Evolutionary conservation across 2,329 filamentous ascomycete species (phyloP).

Genomic region (Penicillium sp.): DNA sequence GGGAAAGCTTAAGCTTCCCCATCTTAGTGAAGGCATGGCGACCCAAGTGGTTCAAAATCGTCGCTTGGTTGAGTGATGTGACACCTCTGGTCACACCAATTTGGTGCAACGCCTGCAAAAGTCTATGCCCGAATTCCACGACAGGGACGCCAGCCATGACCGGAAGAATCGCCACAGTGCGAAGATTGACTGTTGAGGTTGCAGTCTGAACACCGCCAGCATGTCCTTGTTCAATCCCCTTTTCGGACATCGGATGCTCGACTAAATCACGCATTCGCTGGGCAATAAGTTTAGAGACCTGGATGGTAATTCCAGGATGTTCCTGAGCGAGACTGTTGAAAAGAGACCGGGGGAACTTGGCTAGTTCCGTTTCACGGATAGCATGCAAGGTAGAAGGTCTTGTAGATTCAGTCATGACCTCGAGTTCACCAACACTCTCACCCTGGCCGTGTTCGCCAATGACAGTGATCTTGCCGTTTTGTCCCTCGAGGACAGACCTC

Average conservation of each 20-base stretch:
- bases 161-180: constrained; percentile 88
- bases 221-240: constrained; percentile 61
- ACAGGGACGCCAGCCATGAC: constrained; percentile 90
- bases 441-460: constrained; percentile 93
- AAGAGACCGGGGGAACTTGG: constrained; percentile 90
- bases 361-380: constrained; percentile 92
- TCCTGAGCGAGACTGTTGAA: constrained; percentile 98
- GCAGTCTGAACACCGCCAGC: constrained; percentile 52
- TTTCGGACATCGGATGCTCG: constrained; percentile 71
- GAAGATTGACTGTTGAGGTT: constrained; percentile 84
- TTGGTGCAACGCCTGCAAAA: constrained; percentile 84
- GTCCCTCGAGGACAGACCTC: constrained; percentile 76
- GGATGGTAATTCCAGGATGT: constrained; percentile 96
- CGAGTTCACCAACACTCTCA: constrained; percentile 94
- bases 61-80: constrained; percentile 86
- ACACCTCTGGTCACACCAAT: constrained; percentile 87
- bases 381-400: constrained; percentile 91
- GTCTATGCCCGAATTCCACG: constrained; percentile 84
- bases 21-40: constrained; percentile 96
- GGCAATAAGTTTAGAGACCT: constrained; percentile 97
- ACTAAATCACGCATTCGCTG: constrained; percentile 87
- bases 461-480: constrained; percentile 78
- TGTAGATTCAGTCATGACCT: constrained; percentile 90
- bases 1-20: constrained; percentile 91
- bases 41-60: constrained; percentile 90